These are phyloP conservation scores for Gautieria morchelliformis DNA, from an alignment of 768 basidiomycete genomes.

Conservation along the genomic window DNA sequence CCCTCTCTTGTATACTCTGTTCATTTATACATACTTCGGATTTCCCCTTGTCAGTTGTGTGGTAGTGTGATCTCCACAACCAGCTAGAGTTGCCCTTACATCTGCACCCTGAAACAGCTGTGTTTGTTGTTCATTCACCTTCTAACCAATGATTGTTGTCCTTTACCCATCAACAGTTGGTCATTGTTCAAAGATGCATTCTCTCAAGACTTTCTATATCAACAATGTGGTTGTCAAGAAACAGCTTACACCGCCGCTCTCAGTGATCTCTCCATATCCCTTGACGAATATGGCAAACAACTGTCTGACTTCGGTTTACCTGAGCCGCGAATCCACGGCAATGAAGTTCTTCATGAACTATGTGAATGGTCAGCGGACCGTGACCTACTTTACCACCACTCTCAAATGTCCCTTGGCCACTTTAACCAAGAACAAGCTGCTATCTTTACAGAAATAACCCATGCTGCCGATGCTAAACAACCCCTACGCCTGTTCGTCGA, in stretches of 20 bases:
- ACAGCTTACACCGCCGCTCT: constrained; percentile 17
- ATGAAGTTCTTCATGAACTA: constrained; percentile 22
- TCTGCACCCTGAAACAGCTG: constrained; percentile 27
- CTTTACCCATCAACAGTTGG: constrained; percentile 19
- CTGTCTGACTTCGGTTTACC: constrained; percentile 20
- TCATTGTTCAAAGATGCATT: constrained; percentile 16
- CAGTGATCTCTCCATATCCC: constrained; percentile 13
- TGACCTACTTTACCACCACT: constrained; percentile 1
- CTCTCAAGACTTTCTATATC: constrained; percentile 15
- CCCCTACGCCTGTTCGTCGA: constrained; percentile 19
- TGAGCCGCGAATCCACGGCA: constrained; percentile 22
- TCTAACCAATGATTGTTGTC: constrained; percentile 27
- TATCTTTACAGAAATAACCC: constrained; percentile 22
- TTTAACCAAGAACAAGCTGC: not conserved
- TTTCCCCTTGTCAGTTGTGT: no score
- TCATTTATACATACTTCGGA: no score
- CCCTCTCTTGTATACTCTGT: no score
- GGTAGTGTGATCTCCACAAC: no score
- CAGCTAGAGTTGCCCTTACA: no score
- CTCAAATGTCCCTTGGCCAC: not conserved
- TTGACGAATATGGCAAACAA: constrained; percentile 19
- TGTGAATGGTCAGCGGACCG: constrained; percentile 15
- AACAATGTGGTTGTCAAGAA: constrained; percentile 11
- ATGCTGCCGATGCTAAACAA: constrained; percentile 32
- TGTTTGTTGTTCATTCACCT: constrained; percentile 30